These are phyloP conservation scores for Lasiodiplodia citricola DNA, from an alignment of 2,329 filamentous ascomycete species.

Conservation along the genomic window DNA sequence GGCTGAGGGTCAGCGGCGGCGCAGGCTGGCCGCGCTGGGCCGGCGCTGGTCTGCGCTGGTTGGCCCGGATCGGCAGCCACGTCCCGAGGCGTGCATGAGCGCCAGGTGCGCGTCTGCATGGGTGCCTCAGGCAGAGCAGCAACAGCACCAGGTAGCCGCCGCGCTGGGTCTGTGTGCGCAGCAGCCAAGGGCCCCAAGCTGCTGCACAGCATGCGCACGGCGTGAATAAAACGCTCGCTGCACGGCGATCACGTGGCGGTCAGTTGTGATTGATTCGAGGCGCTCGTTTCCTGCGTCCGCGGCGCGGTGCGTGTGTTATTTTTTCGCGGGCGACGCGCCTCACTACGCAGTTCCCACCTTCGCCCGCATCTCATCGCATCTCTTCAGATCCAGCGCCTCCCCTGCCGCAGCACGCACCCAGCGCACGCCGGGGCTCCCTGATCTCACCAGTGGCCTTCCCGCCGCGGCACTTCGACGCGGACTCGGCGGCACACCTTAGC, in stretches of 20 bases:
- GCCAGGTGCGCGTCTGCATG: slow-evolving; percentile 8
- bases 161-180: slow-evolving; percentile 18
- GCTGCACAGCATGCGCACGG: slow-evolving; percentile 23
- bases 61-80: slow-evolving; percentile 19
- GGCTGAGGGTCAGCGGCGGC: slow-evolving; percentile 3
- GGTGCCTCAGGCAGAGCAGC: slow-evolving; percentile 9
- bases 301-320: slow-evolving; percentile 7
- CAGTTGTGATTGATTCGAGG: slow-evolving; percentile 11
- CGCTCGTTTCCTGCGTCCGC: background rate
- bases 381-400: slow-evolving; percentile 19
- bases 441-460: slow-evolving; percentile 23
- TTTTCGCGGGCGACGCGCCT: slow-evolving; percentile 17
- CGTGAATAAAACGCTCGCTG: slow-evolving; percentile 22
- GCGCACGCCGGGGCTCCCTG: slow-evolving; percentile 17
- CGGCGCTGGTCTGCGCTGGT: slow-evolving; percentile 2
- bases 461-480: slow-evolving; percentile 24
- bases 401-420: slow-evolving; percentile 11
- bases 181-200: slow-evolving; percentile 10
- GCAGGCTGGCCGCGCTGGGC: background rate
- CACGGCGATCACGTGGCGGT: slow-evolving; percentile 24
- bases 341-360: slow-evolving; percentile 1
- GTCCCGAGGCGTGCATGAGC: slow-evolving; percentile 19
- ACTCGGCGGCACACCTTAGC: slow-evolving; percentile 22
- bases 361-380: slow-evolving; percentile 21
- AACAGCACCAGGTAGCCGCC: slow-evolving; percentile 6